phyloP scores from a whole-genome alignment of 192 early-diverging fungal species.

The Linnemannia schmuckeri region DNA sequence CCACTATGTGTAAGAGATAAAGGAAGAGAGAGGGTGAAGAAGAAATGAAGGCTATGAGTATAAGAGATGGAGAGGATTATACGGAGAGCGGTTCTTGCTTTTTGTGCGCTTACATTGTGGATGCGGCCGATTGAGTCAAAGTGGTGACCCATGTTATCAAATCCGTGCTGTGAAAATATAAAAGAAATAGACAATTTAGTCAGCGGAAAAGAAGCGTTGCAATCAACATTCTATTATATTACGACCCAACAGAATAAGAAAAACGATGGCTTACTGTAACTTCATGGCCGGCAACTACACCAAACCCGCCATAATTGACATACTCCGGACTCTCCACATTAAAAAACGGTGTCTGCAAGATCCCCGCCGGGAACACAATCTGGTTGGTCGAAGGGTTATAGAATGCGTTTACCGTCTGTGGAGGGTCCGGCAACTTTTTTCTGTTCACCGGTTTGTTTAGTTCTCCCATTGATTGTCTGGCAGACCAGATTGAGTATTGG shows the following conservation, averaged over 20 bases:
- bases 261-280: slow-evolving; percentile 43
- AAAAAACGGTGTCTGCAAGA: slow-evolving; percentile 70
- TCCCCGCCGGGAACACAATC: slow-evolving; percentile 68
- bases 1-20: slow-evolving; percentile 57
- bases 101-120: neutral
- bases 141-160: slow-evolving; percentile 59
- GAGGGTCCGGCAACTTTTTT: slow-evolving; percentile 22
- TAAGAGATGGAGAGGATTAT: too few relatives aligned
- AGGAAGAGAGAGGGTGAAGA: neutral
- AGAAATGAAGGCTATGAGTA: neutral
- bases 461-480: slow-evolving; percentile 25
- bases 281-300: slow-evolving; percentile 69
- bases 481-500: slow-evolving; percentile 12
- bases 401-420: slow-evolving; percentile 66
- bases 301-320: slow-evolving; percentile 75
- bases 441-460: slow-evolving; percentile 49
- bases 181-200: too few relatives aligned
- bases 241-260: neutral
- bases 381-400: slow-evolving; percentile 47
- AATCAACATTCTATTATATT: neutral
- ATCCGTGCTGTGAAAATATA: slow-evolving; percentile 57
- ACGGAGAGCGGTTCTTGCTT: too few relatives aligned
- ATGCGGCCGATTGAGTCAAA: slow-evolving; percentile 56
- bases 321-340: slow-evolving; percentile 60
- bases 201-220: too few relatives aligned